Percentiles rank a stretch among this genome's conserved stretches.
phyloP scores from a whole-genome alignment of 2,329 filamentous ascomycete species.

The Xylaria sp. region DNA sequence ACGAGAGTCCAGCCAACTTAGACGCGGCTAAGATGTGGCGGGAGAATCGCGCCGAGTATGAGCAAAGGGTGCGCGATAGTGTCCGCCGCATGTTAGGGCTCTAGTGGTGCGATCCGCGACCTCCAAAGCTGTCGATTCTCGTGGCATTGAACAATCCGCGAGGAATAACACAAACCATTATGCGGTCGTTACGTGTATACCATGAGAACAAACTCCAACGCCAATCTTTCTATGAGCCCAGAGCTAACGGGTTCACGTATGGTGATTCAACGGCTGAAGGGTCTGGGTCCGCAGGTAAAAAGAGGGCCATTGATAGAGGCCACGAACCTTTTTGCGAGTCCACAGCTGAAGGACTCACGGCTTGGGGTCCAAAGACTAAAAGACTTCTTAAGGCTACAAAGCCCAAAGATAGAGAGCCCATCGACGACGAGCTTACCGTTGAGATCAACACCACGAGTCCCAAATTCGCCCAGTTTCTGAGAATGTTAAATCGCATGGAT shows the following conservation, averaged over 20 bases:
- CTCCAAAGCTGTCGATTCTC: slow-evolving; percentile 21
- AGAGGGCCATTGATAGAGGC: not conserved
- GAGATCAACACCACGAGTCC: too few species aligned
- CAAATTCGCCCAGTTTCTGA: too few species aligned
- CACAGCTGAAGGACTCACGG: not conserved
- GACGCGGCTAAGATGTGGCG: slow-evolving; percentile 98
- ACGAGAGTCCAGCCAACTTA: slow-evolving; percentile 95
- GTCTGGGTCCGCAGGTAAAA: not conserved
- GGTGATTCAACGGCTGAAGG: not conserved
- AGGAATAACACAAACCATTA: slow-evolving; percentile 26
- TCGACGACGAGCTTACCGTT: not conserved
- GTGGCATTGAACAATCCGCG: not conserved
- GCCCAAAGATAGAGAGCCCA: not conserved
- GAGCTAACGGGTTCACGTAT: not conserved
- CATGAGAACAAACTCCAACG: not conserved
- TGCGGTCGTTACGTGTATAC: slow-evolving; percentile 3
- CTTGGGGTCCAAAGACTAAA: not conserved
- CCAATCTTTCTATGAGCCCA: too few species aligned
- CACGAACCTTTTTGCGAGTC: not conserved
- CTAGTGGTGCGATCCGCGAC: slow-evolving; percentile 52
- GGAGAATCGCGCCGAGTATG: slow-evolving; percentile 84
- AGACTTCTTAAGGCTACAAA: not conserved
- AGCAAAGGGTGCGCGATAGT: slow-evolving; percentile 83
- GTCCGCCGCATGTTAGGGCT: slow-evolving; percentile 83
- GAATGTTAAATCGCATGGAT: too few species aligned